Evolutionary conservation across 495 filamentous ascomycete genomes (phyloP).

Genomic region (Aspergillus avenaceus): DNA sequence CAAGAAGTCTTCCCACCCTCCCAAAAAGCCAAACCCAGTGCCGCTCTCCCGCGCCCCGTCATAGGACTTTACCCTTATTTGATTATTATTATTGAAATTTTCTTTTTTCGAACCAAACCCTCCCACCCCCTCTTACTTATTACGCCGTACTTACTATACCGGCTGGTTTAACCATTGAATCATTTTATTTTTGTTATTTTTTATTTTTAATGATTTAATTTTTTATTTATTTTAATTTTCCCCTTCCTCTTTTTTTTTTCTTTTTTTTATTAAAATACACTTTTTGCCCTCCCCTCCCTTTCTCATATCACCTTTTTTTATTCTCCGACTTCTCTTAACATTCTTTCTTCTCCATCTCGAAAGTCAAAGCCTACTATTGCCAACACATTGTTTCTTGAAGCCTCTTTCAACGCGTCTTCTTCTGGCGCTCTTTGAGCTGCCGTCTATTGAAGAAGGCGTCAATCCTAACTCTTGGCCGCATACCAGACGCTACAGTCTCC

Average conservation of each 20-base stretch:
- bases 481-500: slow-evolving; percentile 27
- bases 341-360: slow-evolving; percentile 20
- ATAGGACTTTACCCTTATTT: slow-evolving; percentile 3
- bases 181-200: slow-evolving; percentile 1
- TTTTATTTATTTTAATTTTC: slow-evolving; percentile 6
- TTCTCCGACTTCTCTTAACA: slow-evolving; percentile 20
- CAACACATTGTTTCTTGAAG: slow-evolving; percentile 20
- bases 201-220: neutral
- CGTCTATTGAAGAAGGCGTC: slow-evolving; percentile 29
- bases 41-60: slow-evolving; percentile 14
- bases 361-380: slow-evolving; percentile 19
- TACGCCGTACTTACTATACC: slow-evolving; percentile 11
- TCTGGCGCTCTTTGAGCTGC: slow-evolving; percentile 33
- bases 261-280: slow-evolving; percentile 14
- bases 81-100: slow-evolving; percentile 3
- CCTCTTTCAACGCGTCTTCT: slow-evolving; percentile 28
- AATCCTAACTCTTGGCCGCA: slow-evolving; percentile 24
- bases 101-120: neutral
- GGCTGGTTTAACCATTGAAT: slow-evolving; percentile 1
- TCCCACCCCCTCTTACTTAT: neutral
- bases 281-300: slow-evolving; percentile 15
- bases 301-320: slow-evolving; percentile 19
- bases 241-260: slow-evolving; percentile 12
- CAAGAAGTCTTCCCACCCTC: neutral
- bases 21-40: slow-evolving; percentile 12